Evolutionary conservation across 139 green algal genomes (phyloP), one percentile per base, ranked within the genome.

Genomic region (Parachlorella kessleri): DNA sequence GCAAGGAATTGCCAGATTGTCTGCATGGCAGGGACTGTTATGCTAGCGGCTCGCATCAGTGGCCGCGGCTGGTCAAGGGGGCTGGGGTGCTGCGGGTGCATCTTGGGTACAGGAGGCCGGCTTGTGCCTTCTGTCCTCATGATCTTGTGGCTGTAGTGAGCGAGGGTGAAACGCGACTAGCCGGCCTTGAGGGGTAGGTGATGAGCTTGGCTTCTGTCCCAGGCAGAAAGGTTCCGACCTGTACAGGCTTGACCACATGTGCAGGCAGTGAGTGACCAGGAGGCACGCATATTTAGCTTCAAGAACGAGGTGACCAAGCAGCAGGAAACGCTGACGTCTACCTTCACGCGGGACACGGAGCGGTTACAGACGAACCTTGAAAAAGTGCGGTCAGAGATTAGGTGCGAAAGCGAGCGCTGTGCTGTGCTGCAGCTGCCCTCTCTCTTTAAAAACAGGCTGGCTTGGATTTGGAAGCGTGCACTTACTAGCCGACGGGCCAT

Each of bases 311-410:
- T 96, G 28, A 65, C 88, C 10, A 96, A 98, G 80, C 89, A 81
- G 54, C 89, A 95, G 76, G 92, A 95, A 66, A 82, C 95, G 84
- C 86, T 91, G 65, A 69, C 79, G 26, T 80, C 86, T n/a, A 79
- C 80, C 26, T 86, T 92, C 24, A 91, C 79, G 1, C 65, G 90
- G 54, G 95, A 98, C 76, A 88, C 93, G 24, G 95, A 98, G 75
- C 85, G 95, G 65, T 87, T 98, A 81, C 87, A 93, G 72, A 89
- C 80, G 26, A 93, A 91, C 76, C 74, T 98, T n/a, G 95, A 98
- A 36, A 98, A 97, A 69, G 91, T 97, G 66, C 81, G 89, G n/a
- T 84, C 83, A 26, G 95, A 98, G 83, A 89, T 97, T 66, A 90
- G 87, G 88, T 94, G 76, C 72, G 83, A 14, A 23, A 41, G 32